Percentiles rank a stretch among this genome's conserved stretches.
Evolutionary conservation across 148 eudicot species (phyloP).

Genomic region (Rhododendron vialii): DNA sequence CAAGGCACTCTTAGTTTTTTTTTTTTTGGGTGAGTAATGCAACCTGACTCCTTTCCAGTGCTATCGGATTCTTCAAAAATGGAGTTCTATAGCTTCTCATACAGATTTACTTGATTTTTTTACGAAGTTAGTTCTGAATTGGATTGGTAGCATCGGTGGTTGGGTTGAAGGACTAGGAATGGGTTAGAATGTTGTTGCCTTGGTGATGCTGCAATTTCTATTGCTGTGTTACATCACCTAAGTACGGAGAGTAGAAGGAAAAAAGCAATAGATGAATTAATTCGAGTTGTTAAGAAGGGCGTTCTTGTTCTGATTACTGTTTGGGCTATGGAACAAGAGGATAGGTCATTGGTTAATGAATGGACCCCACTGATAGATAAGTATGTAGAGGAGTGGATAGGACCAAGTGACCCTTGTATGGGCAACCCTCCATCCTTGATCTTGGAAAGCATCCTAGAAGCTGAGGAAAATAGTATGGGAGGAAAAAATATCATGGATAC

Average conservation of each 20-base stretch:
- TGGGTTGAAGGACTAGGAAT: too few species aligned
- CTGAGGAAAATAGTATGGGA: conserved; percentile 37
- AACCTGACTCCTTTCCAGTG: too few species aligned
- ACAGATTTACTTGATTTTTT: too few species aligned
- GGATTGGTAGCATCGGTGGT: too few species aligned
- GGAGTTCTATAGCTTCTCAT: too few species aligned
- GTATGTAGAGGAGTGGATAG: conserved; percentile 91
- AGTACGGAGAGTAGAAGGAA: conserved; percentile 76
- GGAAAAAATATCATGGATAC: conserved; percentile 19
- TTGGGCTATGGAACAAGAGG: conserved; percentile 98
- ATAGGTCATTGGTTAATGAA: conserved; percentile 56
- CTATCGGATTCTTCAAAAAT: too few species aligned
- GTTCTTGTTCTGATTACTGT: conserved; percentile 84
- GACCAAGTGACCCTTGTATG: conserved; percentile 67
- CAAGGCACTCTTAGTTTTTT: too few species aligned
- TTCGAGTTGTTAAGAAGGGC: conserved; percentile 82
- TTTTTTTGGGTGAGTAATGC: too few species aligned
- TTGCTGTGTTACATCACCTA: conserved; percentile 92
- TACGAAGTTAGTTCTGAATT: too few species aligned
- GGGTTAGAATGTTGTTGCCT: too few species aligned
- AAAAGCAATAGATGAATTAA: conserved; percentile 83
- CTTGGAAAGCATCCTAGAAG: conserved; percentile 81
- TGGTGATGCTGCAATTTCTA: conserved; percentile 92
- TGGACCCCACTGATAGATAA: conserved; percentile 86
- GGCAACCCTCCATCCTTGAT: conserved; percentile 43